phyloP scores from a whole-genome alignment of 2,329 filamentous ascomycete species.

The Incumbomyces lentus region DNA sequence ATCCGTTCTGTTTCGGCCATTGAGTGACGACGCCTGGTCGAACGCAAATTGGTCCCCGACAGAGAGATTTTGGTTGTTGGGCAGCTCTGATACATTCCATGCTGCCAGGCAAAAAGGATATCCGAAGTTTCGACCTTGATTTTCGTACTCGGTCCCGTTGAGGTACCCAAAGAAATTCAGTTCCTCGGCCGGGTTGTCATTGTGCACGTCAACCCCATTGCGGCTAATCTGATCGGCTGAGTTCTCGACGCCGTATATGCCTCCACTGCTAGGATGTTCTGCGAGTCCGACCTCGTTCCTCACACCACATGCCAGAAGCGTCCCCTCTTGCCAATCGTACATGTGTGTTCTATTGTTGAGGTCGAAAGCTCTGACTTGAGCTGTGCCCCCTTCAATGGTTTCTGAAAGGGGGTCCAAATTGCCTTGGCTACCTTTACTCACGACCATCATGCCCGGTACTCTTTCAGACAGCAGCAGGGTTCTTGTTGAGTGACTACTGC shows the following conservation, averaged over 20 bases:
- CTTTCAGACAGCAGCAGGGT: slow-evolving; percentile 53
- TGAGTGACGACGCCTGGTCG: slow-evolving; percentile 26
- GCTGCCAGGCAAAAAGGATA: slow-evolving; percentile 61
- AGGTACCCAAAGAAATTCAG: slow-evolving; percentile 61
- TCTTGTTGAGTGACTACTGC: slow-evolving; percentile 53
- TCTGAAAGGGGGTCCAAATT: slow-evolving; percentile 52
- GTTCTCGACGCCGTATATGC: slow-evolving; percentile 56
- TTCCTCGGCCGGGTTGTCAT: slow-evolving; percentile 63
- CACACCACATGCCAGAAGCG: slow-evolving; percentile 55
- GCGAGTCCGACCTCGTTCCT: slow-evolving; percentile 62
- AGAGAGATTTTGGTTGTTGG: slow-evolving; percentile 31
- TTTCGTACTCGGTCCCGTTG: slow-evolving; percentile 34
- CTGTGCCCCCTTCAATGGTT: slow-evolving; percentile 45
- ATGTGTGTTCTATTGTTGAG: slow-evolving; percentile 31
- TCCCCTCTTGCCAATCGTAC: slow-evolving; percentile 41
- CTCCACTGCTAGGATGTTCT: slow-evolving; percentile 38
- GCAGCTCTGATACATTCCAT: slow-evolving; percentile 49
- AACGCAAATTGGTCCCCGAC: slow-evolving; percentile 44
- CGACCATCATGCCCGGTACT: slow-evolving; percentile 47
- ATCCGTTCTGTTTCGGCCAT: slow-evolving; percentile 37
- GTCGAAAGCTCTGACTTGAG: slow-evolving; percentile 57
- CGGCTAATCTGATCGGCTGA: slow-evolving; percentile 55
- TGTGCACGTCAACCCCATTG: slow-evolving; percentile 49
- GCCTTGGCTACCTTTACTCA: slow-evolving; percentile 53
- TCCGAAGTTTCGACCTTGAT: slow-evolving; percentile 48